Base-by-base conservation (phyloP, 2,329 filamentous ascomycete species). In the Xylaria sp. region DNA sequence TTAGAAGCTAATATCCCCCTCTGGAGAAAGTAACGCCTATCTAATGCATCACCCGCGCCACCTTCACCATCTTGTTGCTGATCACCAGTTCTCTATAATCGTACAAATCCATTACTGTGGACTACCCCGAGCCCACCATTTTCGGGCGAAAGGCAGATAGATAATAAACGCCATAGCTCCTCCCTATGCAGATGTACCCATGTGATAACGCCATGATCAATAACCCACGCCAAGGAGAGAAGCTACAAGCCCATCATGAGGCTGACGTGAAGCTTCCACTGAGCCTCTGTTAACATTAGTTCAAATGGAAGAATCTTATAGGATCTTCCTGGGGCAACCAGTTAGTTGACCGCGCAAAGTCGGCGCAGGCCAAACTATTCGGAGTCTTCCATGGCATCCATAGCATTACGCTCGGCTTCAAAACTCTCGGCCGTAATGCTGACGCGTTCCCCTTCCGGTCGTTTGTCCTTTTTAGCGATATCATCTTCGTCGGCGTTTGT, bases 401-500 rank as follows among this genome's bases (percentile, higher is more conserved):
- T 73, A 12, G 75, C 67, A 48, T 79, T 77, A 13, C 78, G 77
- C 56, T 80, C 78, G 1, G 78, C 78, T 62, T 80, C 78, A 12
- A 80, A 77, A 64, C 76, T 79, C 37, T 78, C 77, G 15, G 78
- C 75, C 20, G 78, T 79, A 62, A 82, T 77, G 71, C 75, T 73
- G 1, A 77, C 74, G 18, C 75, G 77, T 66, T 77, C 82, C 65
- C 76, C 84, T 37, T 74, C 75, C 46, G 69, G 73, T 60, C 72
- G 73, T 52, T 73, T 69, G 25, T 76, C 75, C 65, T 78, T 80
- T 73, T 83, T 84, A 10, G 70, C 62, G 66, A 77, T 63, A 0
- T 86, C 85, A 28, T 83, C 72, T 8, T 73, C 81, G 13, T 87
- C 84, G 18, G 85, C 82, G 67, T 88, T 86, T 3, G 85, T 87